Percentiles rank a stretch among this genome's conserved stretches.
Evolutionary conservation across 2,329 filamentous ascomycete species (phyloP).

Genomic region (Tolypocladium tundrense): DNA sequence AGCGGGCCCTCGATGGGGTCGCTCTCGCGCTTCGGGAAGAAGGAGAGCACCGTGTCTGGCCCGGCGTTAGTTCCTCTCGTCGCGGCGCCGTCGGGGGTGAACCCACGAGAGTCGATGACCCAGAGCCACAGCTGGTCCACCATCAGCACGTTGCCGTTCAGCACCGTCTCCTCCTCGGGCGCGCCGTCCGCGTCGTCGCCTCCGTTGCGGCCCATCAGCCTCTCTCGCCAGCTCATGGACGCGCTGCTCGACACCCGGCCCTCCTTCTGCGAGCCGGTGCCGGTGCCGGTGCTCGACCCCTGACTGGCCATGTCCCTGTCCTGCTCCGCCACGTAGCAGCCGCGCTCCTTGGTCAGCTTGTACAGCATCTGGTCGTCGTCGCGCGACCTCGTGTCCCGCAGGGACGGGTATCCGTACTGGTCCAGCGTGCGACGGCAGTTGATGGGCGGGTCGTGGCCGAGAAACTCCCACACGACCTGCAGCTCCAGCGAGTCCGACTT

Average conservation of each 20-base stretch:
- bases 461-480: constrained; percentile 52
- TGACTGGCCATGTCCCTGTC: constrained; percentile 15
- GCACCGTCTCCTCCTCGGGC: constrained; percentile 25
- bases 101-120: constrained; percentile 42
- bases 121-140: constrained; percentile 57
- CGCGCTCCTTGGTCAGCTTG: constrained; percentile 47
- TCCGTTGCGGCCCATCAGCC: constrained; percentile 7
- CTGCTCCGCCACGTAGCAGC: constrained; percentile 10
- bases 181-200: constrained; percentile 8
- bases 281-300: constrained; percentile 16
- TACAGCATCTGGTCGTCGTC: constrained; percentile 61
- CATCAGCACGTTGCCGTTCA: constrained; percentile 53
- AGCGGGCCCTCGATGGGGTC: constrained; percentile 43
- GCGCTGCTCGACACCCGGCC: constrained; percentile 12
- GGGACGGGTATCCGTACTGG: constrained; percentile 52
- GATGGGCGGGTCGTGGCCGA: constrained; percentile 49
- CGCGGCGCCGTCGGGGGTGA: too few relatives aligned
- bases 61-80: constrained; percentile 2
- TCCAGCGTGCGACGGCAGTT: constrained; percentile 53
- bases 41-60: constrained; percentile 40
- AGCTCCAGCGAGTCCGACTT: constrained; percentile 45
- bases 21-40: constrained; percentile 45
- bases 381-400: constrained; percentile 47
- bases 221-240: constrained; percentile 15
- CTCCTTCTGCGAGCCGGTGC: constrained; percentile 15